These are phyloP conservation scores for Glebionis coronaria DNA, from an alignment of 129 eudicot species.

Conservation along the genomic window DNA sequence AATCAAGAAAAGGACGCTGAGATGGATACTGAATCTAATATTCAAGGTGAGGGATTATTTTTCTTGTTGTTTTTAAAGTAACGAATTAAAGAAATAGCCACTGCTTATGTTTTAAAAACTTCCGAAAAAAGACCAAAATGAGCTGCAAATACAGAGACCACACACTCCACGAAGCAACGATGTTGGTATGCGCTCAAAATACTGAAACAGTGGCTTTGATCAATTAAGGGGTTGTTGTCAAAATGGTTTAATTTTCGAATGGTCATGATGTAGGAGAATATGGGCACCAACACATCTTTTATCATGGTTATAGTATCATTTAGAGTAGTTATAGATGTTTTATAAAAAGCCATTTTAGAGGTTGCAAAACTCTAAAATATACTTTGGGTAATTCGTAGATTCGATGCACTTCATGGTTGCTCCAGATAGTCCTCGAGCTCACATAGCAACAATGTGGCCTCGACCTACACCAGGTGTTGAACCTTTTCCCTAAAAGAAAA, in stretches of 20 bases:
- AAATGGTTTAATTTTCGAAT: background rate
- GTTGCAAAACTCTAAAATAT: no score
- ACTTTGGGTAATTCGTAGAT: no score
- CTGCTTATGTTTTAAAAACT: conserved; percentile 1
- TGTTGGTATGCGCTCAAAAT: no score
- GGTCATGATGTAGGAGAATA: background rate
- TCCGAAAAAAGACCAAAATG: conserved; percentile 41
- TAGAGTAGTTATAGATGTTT: background rate
- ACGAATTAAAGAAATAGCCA: conserved; percentile 8
- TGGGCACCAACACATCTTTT: background rate
- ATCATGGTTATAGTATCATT: background rate
- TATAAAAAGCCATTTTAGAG: no score
- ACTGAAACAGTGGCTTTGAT: no score
- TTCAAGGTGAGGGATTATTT: conserved; percentile 45
- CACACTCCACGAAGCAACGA: conserved; percentile 34
- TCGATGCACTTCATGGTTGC: no score
- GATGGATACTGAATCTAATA: conserved; percentile 61
- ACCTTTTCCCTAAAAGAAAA: no score
- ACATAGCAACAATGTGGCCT: no score
- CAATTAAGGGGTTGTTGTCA: background rate
- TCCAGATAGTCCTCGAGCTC: no score
- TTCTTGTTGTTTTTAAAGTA: background rate
- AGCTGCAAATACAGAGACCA: conserved; percentile 52
- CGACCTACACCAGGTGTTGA: no score
- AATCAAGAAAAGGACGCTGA: conserved; percentile 59